Evolutionary conservation across 192 early-diverging fungal species (phyloP).

Genomic region (Coemansia sp.): DNA sequence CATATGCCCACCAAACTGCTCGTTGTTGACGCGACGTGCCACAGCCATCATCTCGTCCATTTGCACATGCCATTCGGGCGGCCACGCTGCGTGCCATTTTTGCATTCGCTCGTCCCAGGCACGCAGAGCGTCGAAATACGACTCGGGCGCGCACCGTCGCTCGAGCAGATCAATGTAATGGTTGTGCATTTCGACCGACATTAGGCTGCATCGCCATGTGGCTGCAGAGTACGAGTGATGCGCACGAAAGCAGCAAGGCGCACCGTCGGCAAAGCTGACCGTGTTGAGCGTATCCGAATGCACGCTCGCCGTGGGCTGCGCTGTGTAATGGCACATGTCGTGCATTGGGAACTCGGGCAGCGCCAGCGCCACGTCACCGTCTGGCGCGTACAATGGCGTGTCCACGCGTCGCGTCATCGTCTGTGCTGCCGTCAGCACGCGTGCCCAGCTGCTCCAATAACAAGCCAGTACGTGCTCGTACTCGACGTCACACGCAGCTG

Average conservation of each 20-base stretch:
- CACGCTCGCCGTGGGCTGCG: conserved; percentile 15
- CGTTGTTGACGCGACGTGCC: not conserved
- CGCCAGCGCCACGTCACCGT: not conserved
- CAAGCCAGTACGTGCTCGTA: conserved; percentile 39
- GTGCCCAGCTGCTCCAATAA: conserved; percentile 40
- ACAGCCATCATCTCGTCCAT: conserved; percentile 9
- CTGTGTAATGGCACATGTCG: conserved; percentile 36
- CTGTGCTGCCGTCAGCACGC: conserved; percentile 28
- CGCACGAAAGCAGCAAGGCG: conserved; percentile 2
- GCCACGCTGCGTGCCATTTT: conserved; percentile 21
- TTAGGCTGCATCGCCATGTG: conserved; percentile 19
- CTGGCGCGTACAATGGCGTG: not conserved
- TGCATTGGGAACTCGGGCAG: conserved; percentile 33
- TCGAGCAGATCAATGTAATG: conserved; percentile 17
- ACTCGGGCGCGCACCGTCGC: not conserved
- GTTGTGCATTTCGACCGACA: conserved; percentile 28
- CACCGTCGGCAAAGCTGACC: conserved; percentile 10
- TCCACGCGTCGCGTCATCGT: conserved; percentile 11
- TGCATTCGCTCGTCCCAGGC: conserved; percentile 26
- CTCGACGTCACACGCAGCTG: conserved; percentile 29
- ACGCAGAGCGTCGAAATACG: conserved; percentile 18
- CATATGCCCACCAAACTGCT: not conserved
- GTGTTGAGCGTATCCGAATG: not conserved
- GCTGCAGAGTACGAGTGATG: conserved; percentile 23
- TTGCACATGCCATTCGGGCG: conserved; percentile 24